Evolutionary conservation across 2,329 filamentous ascomycete species (phyloP).

Genomic region (Didymella lethalis): DNA sequence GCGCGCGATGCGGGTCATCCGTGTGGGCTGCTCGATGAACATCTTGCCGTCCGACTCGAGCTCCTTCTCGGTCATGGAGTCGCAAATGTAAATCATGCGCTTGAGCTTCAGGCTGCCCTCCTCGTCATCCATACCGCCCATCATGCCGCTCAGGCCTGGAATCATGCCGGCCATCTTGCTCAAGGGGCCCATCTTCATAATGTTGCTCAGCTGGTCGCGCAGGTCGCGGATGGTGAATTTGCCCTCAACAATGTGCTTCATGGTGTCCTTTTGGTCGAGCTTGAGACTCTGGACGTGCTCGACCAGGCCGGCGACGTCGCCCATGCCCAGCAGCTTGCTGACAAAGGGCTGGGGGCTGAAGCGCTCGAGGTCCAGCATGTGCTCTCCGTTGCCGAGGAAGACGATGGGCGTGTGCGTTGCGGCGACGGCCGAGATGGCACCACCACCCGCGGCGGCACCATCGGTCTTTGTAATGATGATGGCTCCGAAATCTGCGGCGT

Average conservation of each 20-base stretch:
- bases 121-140: constrained; percentile 96
- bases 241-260: constrained; percentile 97
- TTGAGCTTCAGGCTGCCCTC: constrained; percentile 93
- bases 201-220: constrained; percentile 93
- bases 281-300: constrained; percentile 97
- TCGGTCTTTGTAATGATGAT: constrained; percentile 99
- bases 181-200: constrained; percentile 99
- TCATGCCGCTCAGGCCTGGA: constrained; percentile 90
- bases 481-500: constrained; percentile 93
- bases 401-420: constrained; percentile 97
- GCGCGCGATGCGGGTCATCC: constrained; percentile 89
- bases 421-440: constrained; percentile 95
- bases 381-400: constrained; percentile 96
- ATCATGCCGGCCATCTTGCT: constrained; percentile 99
- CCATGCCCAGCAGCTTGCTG: constrained; percentile 94
- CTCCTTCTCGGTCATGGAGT: constrained; percentile 96
- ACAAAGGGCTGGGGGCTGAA: constrained; percentile 95
- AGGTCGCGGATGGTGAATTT: constrained; percentile 96
- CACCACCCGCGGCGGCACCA: constrained; percentile 92
- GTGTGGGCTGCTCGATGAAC: constrained; percentile 88
- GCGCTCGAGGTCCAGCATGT: constrained; percentile 91
- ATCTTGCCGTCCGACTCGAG: constrained; percentile 95
- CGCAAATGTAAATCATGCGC: constrained; percentile 98
- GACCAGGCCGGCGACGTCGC: constrained; percentile 91
- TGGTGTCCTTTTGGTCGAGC: constrained; percentile 96